These are phyloP conservation scores for Peronospora farinosa DNA, from an alignment of 352 stramenopile genomes.

Conservation along the genomic window DNA sequence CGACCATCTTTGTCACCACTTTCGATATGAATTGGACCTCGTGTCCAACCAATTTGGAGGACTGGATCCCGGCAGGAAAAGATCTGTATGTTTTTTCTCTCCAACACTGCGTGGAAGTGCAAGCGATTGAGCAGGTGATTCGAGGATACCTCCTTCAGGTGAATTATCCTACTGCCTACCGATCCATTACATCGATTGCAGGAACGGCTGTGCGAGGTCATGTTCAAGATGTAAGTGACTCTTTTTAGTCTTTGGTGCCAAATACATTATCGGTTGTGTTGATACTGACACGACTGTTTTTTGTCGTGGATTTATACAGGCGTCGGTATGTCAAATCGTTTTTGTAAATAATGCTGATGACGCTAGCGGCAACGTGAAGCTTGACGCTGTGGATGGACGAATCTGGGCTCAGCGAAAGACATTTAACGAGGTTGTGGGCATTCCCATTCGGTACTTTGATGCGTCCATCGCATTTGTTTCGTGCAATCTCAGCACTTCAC, in stretches of 20 bases:
- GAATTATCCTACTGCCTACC: slow-evolving; percentile 75
- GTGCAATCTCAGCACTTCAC: slow-evolving; percentile 58
- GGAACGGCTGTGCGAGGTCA: slow-evolving; percentile 50
- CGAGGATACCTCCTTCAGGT: slow-evolving; percentile 62
- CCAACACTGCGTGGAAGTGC: slow-evolving; percentile 62
- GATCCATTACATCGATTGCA: slow-evolving; percentile 74
- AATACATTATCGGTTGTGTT: too few relatives aligned
- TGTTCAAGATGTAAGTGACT: slow-evolving; percentile 53
- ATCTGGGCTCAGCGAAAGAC: slow-evolving; percentile 72
- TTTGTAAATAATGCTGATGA: slow-evolving; percentile 84
- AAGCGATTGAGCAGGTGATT: slow-evolving; percentile 61
- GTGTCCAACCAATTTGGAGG: slow-evolving; percentile 57
- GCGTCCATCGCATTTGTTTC: slow-evolving; percentile 81
- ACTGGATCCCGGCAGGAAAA: slow-evolving; percentile 70
- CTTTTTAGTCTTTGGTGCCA: background rate
- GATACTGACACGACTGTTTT: slow-evolving; percentile 10
- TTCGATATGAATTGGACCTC: slow-evolving; percentile 77
- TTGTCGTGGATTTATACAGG: slow-evolving; percentile 25
- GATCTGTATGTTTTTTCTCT: slow-evolving; percentile 83
- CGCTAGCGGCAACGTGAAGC: slow-evolving; percentile 70
- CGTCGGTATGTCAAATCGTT: slow-evolving; percentile 73
- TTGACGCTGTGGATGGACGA: slow-evolving; percentile 55
- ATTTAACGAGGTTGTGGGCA: slow-evolving; percentile 72
- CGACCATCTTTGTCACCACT: slow-evolving; percentile 71
- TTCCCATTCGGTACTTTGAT: slow-evolving; percentile 79